Evolutionary conservation across 2,329 filamentous ascomycete species (phyloP).

Genomic region (Dryadomyces quercivorus): DNA sequence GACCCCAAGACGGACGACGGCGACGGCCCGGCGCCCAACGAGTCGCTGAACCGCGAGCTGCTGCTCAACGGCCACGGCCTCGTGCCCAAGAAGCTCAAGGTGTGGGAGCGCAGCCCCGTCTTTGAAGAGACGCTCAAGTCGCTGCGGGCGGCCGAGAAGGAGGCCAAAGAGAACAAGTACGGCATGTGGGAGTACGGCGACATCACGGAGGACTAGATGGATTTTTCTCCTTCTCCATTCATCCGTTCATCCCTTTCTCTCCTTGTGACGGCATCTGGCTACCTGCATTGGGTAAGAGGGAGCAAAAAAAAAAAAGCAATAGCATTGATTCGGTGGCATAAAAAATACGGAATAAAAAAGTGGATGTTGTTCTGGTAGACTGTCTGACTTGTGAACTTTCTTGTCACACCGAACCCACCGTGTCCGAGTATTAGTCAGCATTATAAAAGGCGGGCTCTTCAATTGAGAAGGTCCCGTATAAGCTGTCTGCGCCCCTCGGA

Average conservation of each 20-base stretch:
- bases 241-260: neutral
- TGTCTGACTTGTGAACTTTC: too few relatives aligned
- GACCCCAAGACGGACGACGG: conserved; percentile 52
- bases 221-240: too few relatives aligned
- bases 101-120: conserved; percentile 67
- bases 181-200: conserved; percentile 99
- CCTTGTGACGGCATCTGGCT: neutral
- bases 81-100: conserved; percentile 83
- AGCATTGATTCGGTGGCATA: neutral
- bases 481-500: too few relatives aligned
- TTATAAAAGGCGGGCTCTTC: too few relatives aligned
- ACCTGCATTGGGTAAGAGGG: neutral
- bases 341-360: too few relatives aligned
- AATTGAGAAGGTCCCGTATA: too few relatives aligned
- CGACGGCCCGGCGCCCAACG: conserved; percentile 42
- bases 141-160: conserved; percentile 59
- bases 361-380: too few relatives aligned
- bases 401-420: too few relatives aligned
- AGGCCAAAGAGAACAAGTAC: conserved; percentile 66
- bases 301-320: neutral
- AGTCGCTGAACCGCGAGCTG: conserved; percentile 84
- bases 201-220: conserved; percentile 69
- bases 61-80: conserved; percentile 75
- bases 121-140: conserved; percentile 60
- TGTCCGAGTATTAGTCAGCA: too few relatives aligned